Evolutionary conservation across 2,329 filamentous ascomycete genomes (phyloP), one percentile per base, ranked within the genome.

Genomic region (Xylariaceae sp.): DNA sequence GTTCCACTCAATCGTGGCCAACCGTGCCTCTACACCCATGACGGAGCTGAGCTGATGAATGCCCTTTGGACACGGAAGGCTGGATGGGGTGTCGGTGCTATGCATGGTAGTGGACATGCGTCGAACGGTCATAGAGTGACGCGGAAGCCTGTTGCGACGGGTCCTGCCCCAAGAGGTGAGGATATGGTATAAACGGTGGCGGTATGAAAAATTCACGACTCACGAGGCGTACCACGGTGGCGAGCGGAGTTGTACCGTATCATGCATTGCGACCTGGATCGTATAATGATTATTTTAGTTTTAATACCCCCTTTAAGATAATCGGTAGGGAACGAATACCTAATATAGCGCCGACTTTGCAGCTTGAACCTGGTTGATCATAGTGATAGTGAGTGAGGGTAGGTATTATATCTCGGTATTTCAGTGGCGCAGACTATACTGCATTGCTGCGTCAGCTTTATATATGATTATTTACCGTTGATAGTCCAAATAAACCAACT

Each of bases 1-100:
- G 81, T 89, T 29, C 86, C 87, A 18, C 77, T 89, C 4, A 81
- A 84, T 62, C 80, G 86, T 19, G 76, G 79, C 42, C 73, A 78
- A 19, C 77, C 84, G 0, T 87, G 86, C 65, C 71, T 75, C 20
- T 86, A 84, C 58, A 75, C 62, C 7, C 40, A 62, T n/a, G 74
- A 73, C 0, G 70, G 71, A 6, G 71, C 70, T 3, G 79, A 81
- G 46, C 78, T 87, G 47, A 77, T 79, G 52, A 75, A 83, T 51
- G 78, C 83, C 0, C 73, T 84, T 2, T 87, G 81, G 57, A 88
- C 85, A 0, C 75, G 82, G 55, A 80, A 81, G 63, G 85, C 78
- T 7, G 84, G 83, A 1, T 88, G 85, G 85, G 85, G 85, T 19
- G 72, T 69, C 4, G 71, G 72, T 44, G 70, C 74, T 29, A 71